Base-by-base conservation (phyloP, 176 grass and related monocot species). In the Panicum miliaceum region DNA sequence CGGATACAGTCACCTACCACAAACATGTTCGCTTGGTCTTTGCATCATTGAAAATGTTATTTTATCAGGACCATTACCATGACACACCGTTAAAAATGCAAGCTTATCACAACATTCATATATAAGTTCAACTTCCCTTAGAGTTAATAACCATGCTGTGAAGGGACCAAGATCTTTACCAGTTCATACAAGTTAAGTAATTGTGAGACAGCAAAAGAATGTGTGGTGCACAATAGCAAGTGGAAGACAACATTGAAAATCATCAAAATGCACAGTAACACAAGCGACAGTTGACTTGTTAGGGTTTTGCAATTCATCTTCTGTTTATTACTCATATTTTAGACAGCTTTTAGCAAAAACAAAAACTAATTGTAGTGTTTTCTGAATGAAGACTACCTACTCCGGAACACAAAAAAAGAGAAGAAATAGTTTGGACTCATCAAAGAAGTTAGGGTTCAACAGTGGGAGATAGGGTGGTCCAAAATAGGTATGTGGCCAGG, bases 141-240 rank as follows among this genome's bases (percentile, higher is more conserved):
- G 26, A 62, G 19, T 73, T 61, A 38, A 51, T 61, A 72, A 4
- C 48, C 3, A 0, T 26, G 26, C 20, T 40, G 51, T 35, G 14
- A 27, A 84, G 43, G 8, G 20, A 51, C 70, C 56, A 63, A 48
- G 7, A 64, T 26, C 9, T 50, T 26, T 7, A 64, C 26, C 50
- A 52, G 58, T 64, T 57, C 26, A 73, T 82, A 62, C 54, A 13
- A 84, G 45, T 75, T 56, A 62, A 50, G 42, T 64, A 52, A 75
- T 27, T 40, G 52, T 64, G 70, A 75, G 74, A 74, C 18, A 38
- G 47, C 66, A 40, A 68, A 71, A 22, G 34, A 75, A 51, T 38
- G 27, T 38, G 27, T 29, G 23, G 48, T 66, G 60, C 5, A 12
- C 60, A 66, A 76, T 42, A 3, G 3, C 16, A 52, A 50, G 43